Evolutionary conservation across 345 rosid species (phyloP).

Genomic region (Melastoma malabathricum): DNA sequence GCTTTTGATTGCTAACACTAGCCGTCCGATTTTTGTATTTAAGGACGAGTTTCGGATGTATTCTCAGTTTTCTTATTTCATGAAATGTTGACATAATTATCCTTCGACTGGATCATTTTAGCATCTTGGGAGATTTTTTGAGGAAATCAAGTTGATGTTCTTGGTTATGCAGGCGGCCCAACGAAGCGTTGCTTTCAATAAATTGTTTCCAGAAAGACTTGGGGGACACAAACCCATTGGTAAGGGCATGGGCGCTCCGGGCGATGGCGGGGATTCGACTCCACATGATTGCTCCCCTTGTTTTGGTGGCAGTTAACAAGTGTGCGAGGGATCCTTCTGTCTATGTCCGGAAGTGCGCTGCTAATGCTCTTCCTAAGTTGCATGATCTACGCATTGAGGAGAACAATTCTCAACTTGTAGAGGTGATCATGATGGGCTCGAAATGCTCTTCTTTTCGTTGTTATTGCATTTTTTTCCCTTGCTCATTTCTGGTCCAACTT

Average conservation of each 20-base stretch:
- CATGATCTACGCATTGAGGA: constrained; percentile 74
- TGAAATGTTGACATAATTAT: too few species aligned
- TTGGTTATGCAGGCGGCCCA: constrained; percentile 59
- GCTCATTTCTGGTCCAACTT: too few species aligned
- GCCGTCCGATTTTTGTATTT: too few species aligned
- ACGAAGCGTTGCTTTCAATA: constrained; percentile 88
- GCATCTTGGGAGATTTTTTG: too few species aligned
- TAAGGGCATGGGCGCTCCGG: constrained; percentile 98
- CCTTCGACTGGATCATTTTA: too few species aligned
- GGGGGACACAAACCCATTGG: constrained; percentile 89
- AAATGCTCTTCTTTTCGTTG: too few species aligned
- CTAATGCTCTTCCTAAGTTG: constrained; percentile 90
- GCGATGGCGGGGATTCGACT: constrained; percentile 91
- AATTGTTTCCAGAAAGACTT: constrained; percentile 91
- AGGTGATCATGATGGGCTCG: constrained; percentile 28
- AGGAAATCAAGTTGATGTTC: too few species aligned
- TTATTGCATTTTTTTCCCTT: too few species aligned
- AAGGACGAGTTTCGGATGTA: too few species aligned
- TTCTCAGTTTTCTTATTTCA: too few species aligned
- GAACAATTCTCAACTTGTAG: constrained; percentile 53
- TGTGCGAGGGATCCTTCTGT: constrained; percentile 90
- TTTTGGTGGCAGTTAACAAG: constrained; percentile 67
- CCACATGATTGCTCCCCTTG: constrained; percentile 80
- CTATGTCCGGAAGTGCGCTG: constrained; percentile 90
- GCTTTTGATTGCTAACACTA: too few species aligned